Conservation (phyloP, 2,329 filamentous ascomycete genomes). For the Ophiostoma australiae region DNA sequence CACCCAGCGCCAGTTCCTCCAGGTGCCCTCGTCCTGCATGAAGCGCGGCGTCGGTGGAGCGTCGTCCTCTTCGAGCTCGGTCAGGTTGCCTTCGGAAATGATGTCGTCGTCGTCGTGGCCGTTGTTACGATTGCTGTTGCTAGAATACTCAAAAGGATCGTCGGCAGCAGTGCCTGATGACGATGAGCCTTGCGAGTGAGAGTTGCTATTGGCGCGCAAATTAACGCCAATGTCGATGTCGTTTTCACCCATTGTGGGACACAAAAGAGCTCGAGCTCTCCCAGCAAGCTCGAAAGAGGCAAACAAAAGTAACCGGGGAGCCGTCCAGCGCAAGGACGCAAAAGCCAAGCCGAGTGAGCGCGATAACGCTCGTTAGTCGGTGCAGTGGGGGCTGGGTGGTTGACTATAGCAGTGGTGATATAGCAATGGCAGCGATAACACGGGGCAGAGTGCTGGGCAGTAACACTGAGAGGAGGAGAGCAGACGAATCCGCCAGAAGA, state of each 20-base stretch:
- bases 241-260: constrained; percentile 2
- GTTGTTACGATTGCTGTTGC: no score
- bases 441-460: background rate
- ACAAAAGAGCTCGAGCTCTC: background rate
- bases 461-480: background rate
- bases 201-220: background rate
- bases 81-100: constrained; percentile 36
- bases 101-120: constrained; percentile 26
- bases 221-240: background rate
- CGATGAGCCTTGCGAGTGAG: constrained; percentile 18
- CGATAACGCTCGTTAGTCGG: constrained; percentile 1
- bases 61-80: constrained; percentile 43
- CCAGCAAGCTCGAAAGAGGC: background rate
- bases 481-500: background rate
- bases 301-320: background rate
- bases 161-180: constrained; percentile 23
- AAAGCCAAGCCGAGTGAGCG: background rate
- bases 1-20: constrained; percentile 54
- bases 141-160: background rate
- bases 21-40: constrained; percentile 50
- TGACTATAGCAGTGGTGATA: background rate
- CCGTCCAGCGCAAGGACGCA: background rate
- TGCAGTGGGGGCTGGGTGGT: background rate
- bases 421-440: background rate
- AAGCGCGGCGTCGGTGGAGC: constrained; percentile 54